Conservation (phyloP, 2,329 filamentous ascomycete species). For the Neofusicoccum sp. region DNA sequence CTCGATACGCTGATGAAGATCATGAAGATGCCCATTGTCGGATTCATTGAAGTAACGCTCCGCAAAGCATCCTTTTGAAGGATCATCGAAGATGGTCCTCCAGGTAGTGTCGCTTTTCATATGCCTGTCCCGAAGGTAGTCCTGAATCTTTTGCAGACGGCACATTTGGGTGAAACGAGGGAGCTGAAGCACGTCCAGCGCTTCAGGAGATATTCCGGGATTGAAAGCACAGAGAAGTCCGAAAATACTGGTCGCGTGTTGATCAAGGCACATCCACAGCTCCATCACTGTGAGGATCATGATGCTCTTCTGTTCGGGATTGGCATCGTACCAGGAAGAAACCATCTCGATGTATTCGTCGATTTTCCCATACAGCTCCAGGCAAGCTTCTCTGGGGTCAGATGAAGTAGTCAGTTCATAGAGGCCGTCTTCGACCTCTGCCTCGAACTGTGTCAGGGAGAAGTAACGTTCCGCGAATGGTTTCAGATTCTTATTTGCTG, state of each 20-base stretch:
- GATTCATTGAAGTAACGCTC: conserved; percentile 46
- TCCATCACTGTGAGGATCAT: conserved; percentile 60
- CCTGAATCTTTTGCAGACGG: conserved; percentile 54
- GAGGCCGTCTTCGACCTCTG: background rate
- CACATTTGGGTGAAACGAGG: conserved; percentile 51
- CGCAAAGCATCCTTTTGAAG: conserved; percentile 48
- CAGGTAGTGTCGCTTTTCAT: conserved; percentile 24
- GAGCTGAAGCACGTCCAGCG: conserved; percentile 61
- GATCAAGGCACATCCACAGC: conserved; percentile 62
- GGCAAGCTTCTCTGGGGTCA: conserved; percentile 27
- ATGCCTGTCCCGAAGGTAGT: conserved; percentile 49
- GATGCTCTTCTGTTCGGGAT: conserved; percentile 54
- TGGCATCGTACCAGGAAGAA: conserved; percentile 43
- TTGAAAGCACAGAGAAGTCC: conserved; percentile 56
- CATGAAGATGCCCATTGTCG: conserved; percentile 27
- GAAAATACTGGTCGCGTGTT: conserved; percentile 43
- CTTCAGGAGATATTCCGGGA: conserved; percentile 52
- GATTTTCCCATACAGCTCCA: conserved; percentile 38
- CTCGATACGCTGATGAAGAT: conserved; percentile 41
- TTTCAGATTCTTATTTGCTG: background rate
- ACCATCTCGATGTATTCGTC: conserved; percentile 39
- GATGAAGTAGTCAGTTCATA: background rate
- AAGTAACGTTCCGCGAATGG: background rate
- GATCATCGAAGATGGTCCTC: conserved; percentile 54
- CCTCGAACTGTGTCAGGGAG: background rate